Evolutionary conservation across 1,139 yeast species (phyloP), one percentile per base, ranked within the genome.

Genomic region (Spathaspora jeffriesii): DNA sequence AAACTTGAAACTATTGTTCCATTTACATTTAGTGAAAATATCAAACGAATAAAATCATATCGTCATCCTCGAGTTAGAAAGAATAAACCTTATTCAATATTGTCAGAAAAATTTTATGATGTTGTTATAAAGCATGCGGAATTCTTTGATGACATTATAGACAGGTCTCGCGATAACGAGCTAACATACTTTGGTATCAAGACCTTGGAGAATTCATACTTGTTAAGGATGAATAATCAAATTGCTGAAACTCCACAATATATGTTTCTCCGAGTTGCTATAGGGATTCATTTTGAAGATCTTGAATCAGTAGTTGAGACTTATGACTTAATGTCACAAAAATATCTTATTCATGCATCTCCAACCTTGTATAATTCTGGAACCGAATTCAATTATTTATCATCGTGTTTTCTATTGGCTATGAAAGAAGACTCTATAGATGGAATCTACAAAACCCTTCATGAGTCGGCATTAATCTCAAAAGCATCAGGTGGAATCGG

Each of bases 401-500:
- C 84, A 10, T 79, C 84, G 6, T 80, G 85, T 54, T 81, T 79
- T 62, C 64, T 79, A 41, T 67, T 80, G 13, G 84, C 82, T 11
- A 78, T 79, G 82, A 71, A 78, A 51, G 82, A 76, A 20, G 85
- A 80, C 57, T 79, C 84, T 5, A 78, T 80, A 27, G 84, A 81
- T 49, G 84, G 84, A 7, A 79, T 81, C 36, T 80, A 76, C 60
- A 74, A 76, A 50, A 79, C 85, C 1, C 66, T 80, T 47, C 78
- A 79, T 57, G 72, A 76, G 37, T 63, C 81, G 42, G 85, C 85
- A 2, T 63, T 80, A 58, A 79, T 81, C 38, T 79, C 84, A 13
- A 80, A 79, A 62, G 71, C 80, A 38, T 78, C 85, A 1, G 85
- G 85, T 31, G 85, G 85, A 40, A 73, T 81, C 40, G 85, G 85